Conservation (phyloP, 345 rosid species). For the Abelmoschus esculentus region DNA sequence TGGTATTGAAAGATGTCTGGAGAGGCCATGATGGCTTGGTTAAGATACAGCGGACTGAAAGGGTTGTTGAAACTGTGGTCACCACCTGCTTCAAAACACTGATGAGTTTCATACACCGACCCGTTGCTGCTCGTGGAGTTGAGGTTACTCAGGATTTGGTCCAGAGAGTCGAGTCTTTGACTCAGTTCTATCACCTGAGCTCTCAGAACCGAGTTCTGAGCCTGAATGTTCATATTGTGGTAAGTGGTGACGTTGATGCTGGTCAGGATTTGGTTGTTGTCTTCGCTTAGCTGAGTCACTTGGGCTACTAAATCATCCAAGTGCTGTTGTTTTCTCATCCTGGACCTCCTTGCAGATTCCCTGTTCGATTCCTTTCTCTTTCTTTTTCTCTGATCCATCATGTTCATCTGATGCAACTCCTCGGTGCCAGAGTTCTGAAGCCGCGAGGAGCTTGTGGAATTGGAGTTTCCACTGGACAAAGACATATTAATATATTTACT, state of each 20-base stretch:
- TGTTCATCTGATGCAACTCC: background rate
- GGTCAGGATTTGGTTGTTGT: conserved; percentile 33
- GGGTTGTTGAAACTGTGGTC: conserved; percentile 31
- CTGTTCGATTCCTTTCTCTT: conserved; percentile 68
- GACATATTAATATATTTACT: conserved; percentile 27
- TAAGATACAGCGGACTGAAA: conserved; percentile 21
- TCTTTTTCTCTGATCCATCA: conserved; percentile 53
- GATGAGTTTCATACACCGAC: conserved; percentile 11
- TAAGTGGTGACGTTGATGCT: conserved; percentile 38
- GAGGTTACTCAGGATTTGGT: conserved; percentile 35
- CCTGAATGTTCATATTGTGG: conserved; percentile 34
- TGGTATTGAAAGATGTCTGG: conserved; percentile 29
- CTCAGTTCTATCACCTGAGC: conserved; percentile 49
- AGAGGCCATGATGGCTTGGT: conserved; percentile 40
- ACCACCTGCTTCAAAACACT: conserved; percentile 1
- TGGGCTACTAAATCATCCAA: conserved; percentile 39
- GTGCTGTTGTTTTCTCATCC: conserved; percentile 65
- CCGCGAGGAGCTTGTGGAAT: conserved; percentile 12
- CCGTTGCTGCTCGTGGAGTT: background rate
- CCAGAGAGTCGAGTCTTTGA: conserved; percentile 48
- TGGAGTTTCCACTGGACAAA: conserved; percentile 45
- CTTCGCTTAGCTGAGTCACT: conserved; percentile 29
- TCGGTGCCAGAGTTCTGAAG: too few relatives aligned
- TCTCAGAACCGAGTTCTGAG: conserved; percentile 46
- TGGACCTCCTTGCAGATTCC: conserved; percentile 61